Evolutionary conservation across 495 filamentous ascomycete genomes (phyloP), one percentile per base, ranked within the genome.

Genomic region (Podospora didyma): DNA sequence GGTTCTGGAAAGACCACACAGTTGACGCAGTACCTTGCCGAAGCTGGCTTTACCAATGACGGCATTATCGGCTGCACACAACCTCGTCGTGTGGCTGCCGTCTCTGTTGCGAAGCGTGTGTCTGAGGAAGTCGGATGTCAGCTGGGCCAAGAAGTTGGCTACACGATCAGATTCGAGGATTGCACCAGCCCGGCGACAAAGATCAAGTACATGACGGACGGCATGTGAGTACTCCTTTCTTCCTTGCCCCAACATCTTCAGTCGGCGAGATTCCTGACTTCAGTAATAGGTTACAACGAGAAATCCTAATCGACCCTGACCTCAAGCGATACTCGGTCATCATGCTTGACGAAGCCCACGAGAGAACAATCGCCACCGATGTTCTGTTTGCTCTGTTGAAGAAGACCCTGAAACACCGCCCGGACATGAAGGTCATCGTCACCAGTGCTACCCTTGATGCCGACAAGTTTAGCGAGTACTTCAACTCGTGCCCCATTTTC

Each of bases 161-260:
- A 97, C 64, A 96, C 91, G 0, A 96, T 99, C 67, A 88, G 94
- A 67, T 99, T 99, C 68, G 94, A 99, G 66, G 95, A 99, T 65
- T 88, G 85, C 65, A 96, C 94, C 0, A 89, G 86, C 59, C 86
- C 91, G 1, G 85, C 89, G 14, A 98, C 94, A 12, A 87, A 86
- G 68, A 97, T 99, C 76, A 97, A 97, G 74, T 99, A 97, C 73
- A 97, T 97, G 92, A 99, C 94, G 12, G 94, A 99, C 60, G 94
- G 94, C 71, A 99, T 97, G 88, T 42, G n/a, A 42, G 39, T 42
- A 42, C 4, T 14, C 4, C 14, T 42, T 42, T 17, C 26, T 4
- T 62, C 35, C 35, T 55, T 49, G 28, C 12, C 10, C 2, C 10
- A 10, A 16, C n/a, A n/a, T n/a, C n/a, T n/a, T n/a, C n/a, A n/a